Conservation (phyloP, 2,329 filamentous ascomycete species). For the Stachybotrys chartarum region DNA sequence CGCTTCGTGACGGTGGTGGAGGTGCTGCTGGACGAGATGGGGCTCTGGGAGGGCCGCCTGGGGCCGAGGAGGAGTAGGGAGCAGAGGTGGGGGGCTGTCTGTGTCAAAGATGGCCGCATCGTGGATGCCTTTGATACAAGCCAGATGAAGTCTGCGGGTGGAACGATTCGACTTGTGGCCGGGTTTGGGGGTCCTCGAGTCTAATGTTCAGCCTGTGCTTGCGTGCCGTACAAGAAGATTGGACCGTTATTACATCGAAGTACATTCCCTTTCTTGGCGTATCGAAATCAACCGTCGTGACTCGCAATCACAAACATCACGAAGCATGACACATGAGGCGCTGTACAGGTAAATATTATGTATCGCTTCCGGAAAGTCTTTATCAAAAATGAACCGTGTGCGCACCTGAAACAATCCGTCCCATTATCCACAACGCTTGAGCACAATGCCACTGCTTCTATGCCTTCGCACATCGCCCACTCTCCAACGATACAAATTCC, state of each 20-base stretch:
- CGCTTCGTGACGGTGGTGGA: slow-evolving; percentile 38
- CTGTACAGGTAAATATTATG: not conserved
- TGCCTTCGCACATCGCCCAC: slow-evolving; percentile 15
- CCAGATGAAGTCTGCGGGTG: not conserved
- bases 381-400: slow-evolving; percentile 9
- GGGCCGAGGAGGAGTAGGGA: slow-evolving; percentile 31
- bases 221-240: no score
- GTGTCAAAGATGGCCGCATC: slow-evolving; percentile 30
- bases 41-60: slow-evolving; percentile 32
- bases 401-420: slow-evolving; percentile 13
- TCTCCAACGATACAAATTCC: slow-evolving; percentile 19
- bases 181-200: not conserved
- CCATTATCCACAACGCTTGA: slow-evolving; percentile 16
- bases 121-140: slow-evolving; percentile 27
- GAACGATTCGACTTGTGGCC: not conserved
- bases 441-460: slow-evolving; percentile 6
- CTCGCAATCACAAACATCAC: no score
- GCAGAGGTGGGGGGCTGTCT: slow-evolving; percentile 46
- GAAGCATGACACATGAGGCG: no score
- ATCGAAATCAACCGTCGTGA: no score
- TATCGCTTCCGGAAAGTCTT: slow-evolving; percentile 8
- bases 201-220: not conserved
- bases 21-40: slow-evolving; percentile 43
- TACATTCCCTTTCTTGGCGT: no score
- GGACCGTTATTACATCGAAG: no score